These are phyloP conservation scores for Aphanomyces stellatus DNA, from an alignment of 352 stramenopile genomes.

Conservation along the genomic window DNA sequence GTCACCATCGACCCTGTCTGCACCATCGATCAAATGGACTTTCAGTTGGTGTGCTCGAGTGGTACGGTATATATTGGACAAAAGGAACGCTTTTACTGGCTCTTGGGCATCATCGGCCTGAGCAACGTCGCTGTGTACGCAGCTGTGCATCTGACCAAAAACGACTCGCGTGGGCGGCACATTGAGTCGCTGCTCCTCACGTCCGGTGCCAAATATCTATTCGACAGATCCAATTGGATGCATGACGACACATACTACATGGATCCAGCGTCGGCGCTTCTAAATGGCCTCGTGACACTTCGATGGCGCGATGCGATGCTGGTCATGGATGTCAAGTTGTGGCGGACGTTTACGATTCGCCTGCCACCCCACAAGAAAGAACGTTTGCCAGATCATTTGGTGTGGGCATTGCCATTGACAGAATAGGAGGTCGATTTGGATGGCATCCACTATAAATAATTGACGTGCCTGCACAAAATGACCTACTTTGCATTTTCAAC, in stretches of 20 bases:
- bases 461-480: too few species aligned
- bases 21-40: not conserved
- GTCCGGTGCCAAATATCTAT: not conserved
- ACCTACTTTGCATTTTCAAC: too few species aligned
- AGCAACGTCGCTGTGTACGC: not conserved
- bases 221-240: not conserved
- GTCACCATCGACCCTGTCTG: not conserved
- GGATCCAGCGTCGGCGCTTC: not conserved
- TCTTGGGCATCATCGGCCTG: not conserved
- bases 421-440: too few species aligned
- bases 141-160: not conserved
- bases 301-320: too few species aligned
- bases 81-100: not conserved
- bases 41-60: constrained; percentile 14
- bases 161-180: not conserved
- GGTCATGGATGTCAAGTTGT: too few species aligned
- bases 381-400: too few species aligned
- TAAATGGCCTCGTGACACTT: too few species aligned
- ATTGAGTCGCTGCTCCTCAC: not conserved
- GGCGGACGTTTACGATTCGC: too few species aligned
- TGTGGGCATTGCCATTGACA: too few species aligned
- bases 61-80: not conserved
- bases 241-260: not conserved
- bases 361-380: too few species aligned
- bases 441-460: too few species aligned